Base-by-base conservation (phyloP, 2,329 filamentous ascomycete genomes). In the Diaporthe australafricana region DNA sequence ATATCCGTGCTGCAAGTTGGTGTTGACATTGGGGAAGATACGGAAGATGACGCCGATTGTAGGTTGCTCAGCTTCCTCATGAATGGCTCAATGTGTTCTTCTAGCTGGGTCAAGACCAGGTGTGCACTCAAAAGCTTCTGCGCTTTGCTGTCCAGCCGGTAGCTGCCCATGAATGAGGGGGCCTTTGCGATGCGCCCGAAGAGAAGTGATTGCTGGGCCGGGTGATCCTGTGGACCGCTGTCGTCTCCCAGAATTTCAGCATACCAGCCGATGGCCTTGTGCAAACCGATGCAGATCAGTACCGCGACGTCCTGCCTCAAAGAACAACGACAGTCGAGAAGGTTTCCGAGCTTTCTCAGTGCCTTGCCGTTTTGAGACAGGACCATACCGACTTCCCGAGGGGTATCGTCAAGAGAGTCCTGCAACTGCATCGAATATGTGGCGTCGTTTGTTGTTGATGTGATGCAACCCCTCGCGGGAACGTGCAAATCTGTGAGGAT, bases 241-340 rank as follows among this genome's bases (percentile, higher is more conserved):
- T 55, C 52, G 17, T 55, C 52, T 32, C 52, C 52, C 52, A 55
- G 52, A 32, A 55, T 55, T n/a, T 55, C 52, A 35, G 52, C 52
- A 55, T 55, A 55, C 52, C 52, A 55, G 52, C 52, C 30, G 52
- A 55, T 55, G 16, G 52, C 52, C 52, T 55, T 55, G 52, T 55
- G 52, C 27, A 55, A 30, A 32, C 52, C 17, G 30, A 55, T n/a
- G 30, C 52, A 55, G 16, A 55, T 35, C 27, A 55, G 27, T 20
- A 55, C 52, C 17, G 52, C 52, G 20, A 55, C 52, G 9, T 55
- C 52, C 30, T 55, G 52, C 30, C 52, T 55, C 27, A 55, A 12
- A 20, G 52, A 55, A 6, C 52, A 55, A n/a, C 52, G 52, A n/a
- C 52, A 55, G 52, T 55, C 52, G 52, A 55, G 52, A 20, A 55